Percentiles rank a stretch among this genome's conserved stretches.
These are phyloP conservation scores for Fusarium pseudoanthophilum DNA, from an alignment of 2,329 filamentous ascomycete genomes.

Conservation along the genomic window DNA sequence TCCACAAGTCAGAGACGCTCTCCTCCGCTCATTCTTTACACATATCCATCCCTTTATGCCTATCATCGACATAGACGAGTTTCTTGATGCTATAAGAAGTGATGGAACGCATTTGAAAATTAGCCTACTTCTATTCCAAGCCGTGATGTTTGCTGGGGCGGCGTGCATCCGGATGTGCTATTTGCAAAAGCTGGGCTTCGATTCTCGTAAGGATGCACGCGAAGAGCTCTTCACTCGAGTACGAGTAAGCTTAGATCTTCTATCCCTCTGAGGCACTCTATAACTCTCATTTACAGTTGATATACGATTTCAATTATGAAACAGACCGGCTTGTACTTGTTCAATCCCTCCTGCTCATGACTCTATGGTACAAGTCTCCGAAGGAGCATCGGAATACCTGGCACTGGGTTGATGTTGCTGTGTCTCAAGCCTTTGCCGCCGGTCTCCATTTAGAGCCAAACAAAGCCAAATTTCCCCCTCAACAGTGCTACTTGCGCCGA, in stretches of 20 bases:
- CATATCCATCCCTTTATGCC: background rate
- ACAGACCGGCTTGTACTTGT: background rate
- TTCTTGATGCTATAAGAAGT: background rate
- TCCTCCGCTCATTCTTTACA: background rate
- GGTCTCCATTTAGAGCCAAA: background rate
- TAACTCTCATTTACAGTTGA: background rate
- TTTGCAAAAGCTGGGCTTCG: background rate
- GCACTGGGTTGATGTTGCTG: background rate
- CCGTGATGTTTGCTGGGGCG: background rate
- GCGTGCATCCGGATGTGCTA: background rate
- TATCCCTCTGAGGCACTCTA: background rate
- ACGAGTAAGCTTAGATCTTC: background rate
- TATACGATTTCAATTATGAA: background rate
- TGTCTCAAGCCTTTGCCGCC: background rate
- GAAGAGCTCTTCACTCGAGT: background rate
- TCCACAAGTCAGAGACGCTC: background rate
- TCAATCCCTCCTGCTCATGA: background rate
- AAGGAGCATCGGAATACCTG: background rate
- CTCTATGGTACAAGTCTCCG: background rate
- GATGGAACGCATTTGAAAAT: accelerated
- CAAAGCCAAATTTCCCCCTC: accelerated
- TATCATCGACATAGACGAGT: background rate
- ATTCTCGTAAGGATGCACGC: background rate
- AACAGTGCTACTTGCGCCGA: background rate
- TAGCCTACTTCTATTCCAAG: background rate